These are phyloP conservation scores for Nephelium lappaceum DNA, from an alignment of 345 rosid genomes.

Conservation along the genomic window DNA sequence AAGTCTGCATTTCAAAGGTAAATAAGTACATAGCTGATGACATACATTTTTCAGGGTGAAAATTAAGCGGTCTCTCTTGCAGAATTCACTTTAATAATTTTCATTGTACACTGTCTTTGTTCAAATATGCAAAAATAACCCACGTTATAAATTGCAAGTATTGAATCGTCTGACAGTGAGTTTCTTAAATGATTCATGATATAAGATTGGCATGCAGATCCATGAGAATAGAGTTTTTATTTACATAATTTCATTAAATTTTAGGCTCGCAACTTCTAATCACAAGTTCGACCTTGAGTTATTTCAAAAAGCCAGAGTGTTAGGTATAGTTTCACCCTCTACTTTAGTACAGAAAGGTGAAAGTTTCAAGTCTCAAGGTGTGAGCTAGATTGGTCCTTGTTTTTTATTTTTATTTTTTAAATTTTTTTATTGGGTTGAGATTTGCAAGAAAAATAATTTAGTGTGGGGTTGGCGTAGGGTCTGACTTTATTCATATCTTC, in stretches of 20 bases:
- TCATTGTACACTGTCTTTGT: background rate
- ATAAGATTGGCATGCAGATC: background rate
- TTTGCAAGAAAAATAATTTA: background rate
- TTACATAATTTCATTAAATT: too few relatives aligned
- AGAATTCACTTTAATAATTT: background rate
- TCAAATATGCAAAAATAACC: background rate
- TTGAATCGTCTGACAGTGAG: background rate
- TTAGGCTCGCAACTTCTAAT: background rate
- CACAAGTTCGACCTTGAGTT: background rate
- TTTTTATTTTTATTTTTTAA: background rate
- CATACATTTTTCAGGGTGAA: background rate
- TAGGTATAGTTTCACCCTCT: slow-evolving; percentile 5
- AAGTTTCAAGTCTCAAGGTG: slow-evolving; percentile 21
- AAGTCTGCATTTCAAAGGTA: background rate
- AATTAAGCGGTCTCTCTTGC: background rate
- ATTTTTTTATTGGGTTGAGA: background rate
- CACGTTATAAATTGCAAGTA: background rate
- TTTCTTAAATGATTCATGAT: background rate
- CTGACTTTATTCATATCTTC: slow-evolving; percentile 20
- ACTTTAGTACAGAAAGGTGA: background rate
- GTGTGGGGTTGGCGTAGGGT: slow-evolving; percentile 10
- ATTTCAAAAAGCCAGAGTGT: background rate
- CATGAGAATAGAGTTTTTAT: too few relatives aligned
- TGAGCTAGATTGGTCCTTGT: background rate
- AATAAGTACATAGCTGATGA: background rate